Conservation (phyloP, 129 eudicot species). For the Arctium minus region DNA sequence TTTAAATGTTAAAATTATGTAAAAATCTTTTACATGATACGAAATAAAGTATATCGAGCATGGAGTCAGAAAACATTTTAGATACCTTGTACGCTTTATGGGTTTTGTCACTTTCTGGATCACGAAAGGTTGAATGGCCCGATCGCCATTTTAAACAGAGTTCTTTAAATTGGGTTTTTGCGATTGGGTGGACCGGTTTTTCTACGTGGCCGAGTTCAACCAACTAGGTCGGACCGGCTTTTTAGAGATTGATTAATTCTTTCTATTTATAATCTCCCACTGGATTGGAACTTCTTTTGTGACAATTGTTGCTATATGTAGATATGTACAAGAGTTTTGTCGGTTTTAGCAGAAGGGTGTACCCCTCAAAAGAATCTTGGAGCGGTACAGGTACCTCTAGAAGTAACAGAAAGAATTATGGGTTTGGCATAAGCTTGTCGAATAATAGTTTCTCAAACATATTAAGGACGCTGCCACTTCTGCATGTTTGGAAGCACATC, state of each 20-base stretch:
- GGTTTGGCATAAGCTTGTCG: conserved; percentile 41
- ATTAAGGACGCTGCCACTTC: conserved; percentile 34
- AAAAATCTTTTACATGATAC: not conserved
- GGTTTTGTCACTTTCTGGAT: not conserved
- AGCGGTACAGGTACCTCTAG: conserved; percentile 34
- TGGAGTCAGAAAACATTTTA: not conserved
- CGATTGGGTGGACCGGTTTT: not conserved
- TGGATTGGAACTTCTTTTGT: not conserved
- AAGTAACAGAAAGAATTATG: no score
- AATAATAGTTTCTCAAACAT: conserved; percentile 26
- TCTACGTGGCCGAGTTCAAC: not conserved
- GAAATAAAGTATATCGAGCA: not conserved
- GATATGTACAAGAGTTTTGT: conserved; percentile 41
- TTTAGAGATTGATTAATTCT: no score
- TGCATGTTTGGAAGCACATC: conserved; percentile 23
- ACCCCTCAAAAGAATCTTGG: conserved; percentile 51
- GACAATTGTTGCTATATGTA: conserved; percentile 24
- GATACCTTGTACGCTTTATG: not conserved
- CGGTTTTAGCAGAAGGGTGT: conserved; percentile 48
- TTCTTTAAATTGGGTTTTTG: no score
- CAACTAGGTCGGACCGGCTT: not conserved
- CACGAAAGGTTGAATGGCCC: not conserved
- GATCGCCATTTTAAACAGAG: not conserved
- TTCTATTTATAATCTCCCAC: no score
- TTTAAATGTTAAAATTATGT: not conserved